Conservation (phyloP, 192 early-diverging fungal species). For the Coemansia sp. region DNA sequence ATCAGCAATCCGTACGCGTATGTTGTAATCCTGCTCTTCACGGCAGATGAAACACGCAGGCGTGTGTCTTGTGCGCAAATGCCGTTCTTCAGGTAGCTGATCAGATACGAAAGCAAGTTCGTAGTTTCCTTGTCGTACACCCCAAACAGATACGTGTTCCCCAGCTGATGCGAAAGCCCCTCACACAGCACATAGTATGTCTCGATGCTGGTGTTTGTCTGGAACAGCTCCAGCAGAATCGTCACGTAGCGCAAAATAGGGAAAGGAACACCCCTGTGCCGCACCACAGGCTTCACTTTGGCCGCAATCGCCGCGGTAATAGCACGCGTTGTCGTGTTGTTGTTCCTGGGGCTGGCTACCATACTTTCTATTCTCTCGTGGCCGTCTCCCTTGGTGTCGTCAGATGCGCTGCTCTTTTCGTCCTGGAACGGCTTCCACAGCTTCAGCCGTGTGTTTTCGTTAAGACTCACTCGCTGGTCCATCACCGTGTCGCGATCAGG, state of each 20-base stretch:
- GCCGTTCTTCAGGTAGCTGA: constrained; percentile 60
- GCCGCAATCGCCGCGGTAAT: not conserved
- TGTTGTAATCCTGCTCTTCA: constrained; percentile 24
- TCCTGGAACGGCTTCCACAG: constrained; percentile 10
- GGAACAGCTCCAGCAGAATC: constrained; percentile 60
- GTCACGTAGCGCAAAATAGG: constrained; percentile 62
- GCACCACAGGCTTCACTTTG: not conserved
- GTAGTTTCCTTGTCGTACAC: constrained; percentile 58
- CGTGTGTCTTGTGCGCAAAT: constrained; percentile 29
- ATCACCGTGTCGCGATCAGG: constrained; percentile 41
- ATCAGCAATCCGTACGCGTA: constrained; percentile 34
- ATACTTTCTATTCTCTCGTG: not conserved
- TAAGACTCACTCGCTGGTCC: constrained; percentile 51
- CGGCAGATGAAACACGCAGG: constrained; percentile 15
- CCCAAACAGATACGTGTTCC: constrained; percentile 73
- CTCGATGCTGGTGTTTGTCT: constrained; percentile 68
- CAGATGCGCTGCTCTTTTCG: not conserved
- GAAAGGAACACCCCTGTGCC: constrained; percentile 28
- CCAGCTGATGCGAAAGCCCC: constrained; percentile 67
- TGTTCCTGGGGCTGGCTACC: not conserved
- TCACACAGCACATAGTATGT: constrained; percentile 70
- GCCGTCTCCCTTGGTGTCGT: not conserved
- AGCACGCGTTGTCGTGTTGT: not conserved
- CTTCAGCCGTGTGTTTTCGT: constrained; percentile 43
- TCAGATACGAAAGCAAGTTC: constrained; percentile 61